phyloP scores from a whole-genome alignment of 139 green algal species.

The Chlorella sp. region DNA sequence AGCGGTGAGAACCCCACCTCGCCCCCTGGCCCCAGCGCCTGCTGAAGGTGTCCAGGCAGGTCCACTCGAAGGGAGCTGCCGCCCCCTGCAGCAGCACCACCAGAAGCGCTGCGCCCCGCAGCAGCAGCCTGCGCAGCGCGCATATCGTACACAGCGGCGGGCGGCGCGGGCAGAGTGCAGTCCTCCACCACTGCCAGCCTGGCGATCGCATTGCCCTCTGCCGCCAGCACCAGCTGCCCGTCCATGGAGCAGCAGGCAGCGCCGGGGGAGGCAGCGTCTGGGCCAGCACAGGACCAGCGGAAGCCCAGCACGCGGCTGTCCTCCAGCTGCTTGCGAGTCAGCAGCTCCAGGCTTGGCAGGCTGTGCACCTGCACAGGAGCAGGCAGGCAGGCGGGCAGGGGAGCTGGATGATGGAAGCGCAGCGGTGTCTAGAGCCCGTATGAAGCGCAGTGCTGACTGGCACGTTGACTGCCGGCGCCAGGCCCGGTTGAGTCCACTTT shows the following conservation, averaged over 20 bases:
- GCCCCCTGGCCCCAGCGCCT: not conserved
- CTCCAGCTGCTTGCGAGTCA: constrained; percentile 34
- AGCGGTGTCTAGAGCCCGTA: no score
- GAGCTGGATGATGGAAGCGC: not conserved
- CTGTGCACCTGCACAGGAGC: constrained; percentile 41
- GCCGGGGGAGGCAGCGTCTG: not conserved
- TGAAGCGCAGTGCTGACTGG: not conserved
- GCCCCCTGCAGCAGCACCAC: not conserved
- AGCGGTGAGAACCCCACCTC: not conserved
- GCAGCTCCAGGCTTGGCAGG: constrained; percentile 45
- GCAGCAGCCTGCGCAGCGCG: constrained; percentile 38
- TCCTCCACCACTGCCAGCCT: constrained; percentile 41
- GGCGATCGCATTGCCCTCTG: constrained; percentile 37
- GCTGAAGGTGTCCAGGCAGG: not conserved
- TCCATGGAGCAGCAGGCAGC: constrained; percentile 38
- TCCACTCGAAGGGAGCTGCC: not conserved
- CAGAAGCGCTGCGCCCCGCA: constrained; percentile 1
- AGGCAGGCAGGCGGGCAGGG: not conserved
- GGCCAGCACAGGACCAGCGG: constrained; percentile 23
- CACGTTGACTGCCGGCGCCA: not conserved
- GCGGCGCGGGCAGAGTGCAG: constrained; percentile 1
- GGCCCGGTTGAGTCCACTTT: no score
- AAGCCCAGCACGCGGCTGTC: constrained; percentile 43
- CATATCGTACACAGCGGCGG: constrained; percentile 39
- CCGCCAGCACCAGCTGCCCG: constrained; percentile 49